Percentiles rank a stretch among this genome's conserved stretches.
phyloP scores from a whole-genome alignment of 139 green algal species.

The Zygnema circumcarinatum region DNA sequence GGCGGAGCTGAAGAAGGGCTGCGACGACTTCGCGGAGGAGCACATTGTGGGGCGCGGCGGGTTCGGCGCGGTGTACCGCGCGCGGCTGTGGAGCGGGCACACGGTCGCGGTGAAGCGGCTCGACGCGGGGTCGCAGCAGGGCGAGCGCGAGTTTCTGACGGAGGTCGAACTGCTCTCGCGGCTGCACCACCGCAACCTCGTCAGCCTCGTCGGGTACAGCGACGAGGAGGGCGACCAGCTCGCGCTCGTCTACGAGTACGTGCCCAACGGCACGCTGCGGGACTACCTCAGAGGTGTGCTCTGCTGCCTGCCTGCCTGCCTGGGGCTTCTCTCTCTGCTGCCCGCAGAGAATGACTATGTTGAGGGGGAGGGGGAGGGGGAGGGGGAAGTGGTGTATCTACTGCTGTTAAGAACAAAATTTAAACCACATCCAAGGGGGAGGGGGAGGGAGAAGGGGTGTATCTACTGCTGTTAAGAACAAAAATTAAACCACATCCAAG shows the following conservation, averaged over 20 bases:
- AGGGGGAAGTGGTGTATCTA: no score
- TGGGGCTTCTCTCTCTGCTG: no score
- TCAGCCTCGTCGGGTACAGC: constrained; percentile 42
- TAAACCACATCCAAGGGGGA: no score
- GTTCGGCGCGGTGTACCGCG: constrained; percentile 19
- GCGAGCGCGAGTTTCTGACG: constrained; percentile 32
- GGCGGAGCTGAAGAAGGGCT: constrained; percentile 9
- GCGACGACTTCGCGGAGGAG: neutral
- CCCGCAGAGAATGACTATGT: no score
- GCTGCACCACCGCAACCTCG: constrained; percentile 43
- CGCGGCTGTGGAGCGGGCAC: constrained; percentile 22
- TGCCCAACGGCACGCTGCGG: constrained; percentile 24
- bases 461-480: no score
- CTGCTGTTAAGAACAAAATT: no score
- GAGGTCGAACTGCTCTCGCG: constrained; percentile 41
- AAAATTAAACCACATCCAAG: no score
- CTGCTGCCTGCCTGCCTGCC: no score
- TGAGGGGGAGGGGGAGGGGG: no score
- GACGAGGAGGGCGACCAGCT: constrained; percentile 44
- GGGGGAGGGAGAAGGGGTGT: no score
- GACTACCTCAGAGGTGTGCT: constrained; percentile 32
- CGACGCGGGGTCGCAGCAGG: constrained; percentile 32
- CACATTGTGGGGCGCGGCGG: constrained; percentile 5
- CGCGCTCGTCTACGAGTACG: constrained; percentile 39
- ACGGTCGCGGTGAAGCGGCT: constrained; percentile 43